Evolutionary conservation across 371 early-diverging fungal genomes (phyloP).

Genomic region (Mucor circinelloides): DNA sequence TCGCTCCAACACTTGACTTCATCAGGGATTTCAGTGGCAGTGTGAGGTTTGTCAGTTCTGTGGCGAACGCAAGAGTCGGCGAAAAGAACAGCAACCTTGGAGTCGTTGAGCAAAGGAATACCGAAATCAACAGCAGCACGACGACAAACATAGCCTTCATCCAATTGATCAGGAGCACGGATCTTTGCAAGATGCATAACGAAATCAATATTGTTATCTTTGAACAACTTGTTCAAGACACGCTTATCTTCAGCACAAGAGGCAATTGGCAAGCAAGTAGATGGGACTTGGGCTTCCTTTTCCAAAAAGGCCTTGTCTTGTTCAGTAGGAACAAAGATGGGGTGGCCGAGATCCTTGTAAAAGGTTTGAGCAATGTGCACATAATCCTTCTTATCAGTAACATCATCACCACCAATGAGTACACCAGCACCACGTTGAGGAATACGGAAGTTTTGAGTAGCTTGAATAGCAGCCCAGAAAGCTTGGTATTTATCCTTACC

Average conservation of each 20-base stretch:
- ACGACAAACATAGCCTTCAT: constrained; percentile 78
- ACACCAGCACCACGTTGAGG: constrained; percentile 68
- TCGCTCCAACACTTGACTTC: constrained; percentile 71
- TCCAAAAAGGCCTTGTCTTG: constrained; percentile 55
- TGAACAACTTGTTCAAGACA: constrained; percentile 58
- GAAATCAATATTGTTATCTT: constrained; percentile 66
- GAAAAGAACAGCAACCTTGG: constrained; percentile 77
- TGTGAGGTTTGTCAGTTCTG: constrained; percentile 27
- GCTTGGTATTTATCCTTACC: constrained; percentile 89
- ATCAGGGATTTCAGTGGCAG: constrained; percentile 40
- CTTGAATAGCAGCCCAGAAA: constrained; percentile 75
- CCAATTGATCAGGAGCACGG: constrained; percentile 63
- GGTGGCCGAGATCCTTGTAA: constrained; percentile 62
- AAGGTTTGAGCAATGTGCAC: constrained; percentile 68
- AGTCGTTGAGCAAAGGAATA: constrained; percentile 86
- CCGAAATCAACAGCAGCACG: constrained; percentile 89
- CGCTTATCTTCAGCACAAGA: constrained; percentile 48
- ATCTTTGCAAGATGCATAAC: constrained; percentile 78
- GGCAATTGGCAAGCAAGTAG: constrained; percentile 53
- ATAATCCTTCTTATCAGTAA: constrained; percentile 72
- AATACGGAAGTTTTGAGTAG: constrained; percentile 86
- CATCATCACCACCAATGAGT: constrained; percentile 72
- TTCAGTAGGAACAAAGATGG: constrained; percentile 69
- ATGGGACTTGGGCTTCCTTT: constrained; percentile 40
- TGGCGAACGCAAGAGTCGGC: constrained; percentile 74